Evolutionary conservation across 139 green algal species (phyloP).

Genomic region (Volvox reticuliferus): DNA sequence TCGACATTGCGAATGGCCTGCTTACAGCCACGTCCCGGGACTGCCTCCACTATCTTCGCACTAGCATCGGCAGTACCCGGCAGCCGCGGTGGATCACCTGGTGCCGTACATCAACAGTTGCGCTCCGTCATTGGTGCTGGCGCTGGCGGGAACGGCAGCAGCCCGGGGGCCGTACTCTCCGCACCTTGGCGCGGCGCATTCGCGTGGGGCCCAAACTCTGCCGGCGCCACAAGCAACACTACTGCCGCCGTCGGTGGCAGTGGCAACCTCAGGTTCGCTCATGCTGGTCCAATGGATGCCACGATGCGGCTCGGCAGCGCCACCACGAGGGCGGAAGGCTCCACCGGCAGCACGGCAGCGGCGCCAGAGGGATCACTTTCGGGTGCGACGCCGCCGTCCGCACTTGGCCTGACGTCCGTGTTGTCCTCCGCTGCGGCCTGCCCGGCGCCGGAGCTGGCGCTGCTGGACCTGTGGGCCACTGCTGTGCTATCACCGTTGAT

Average conservation of each 20-base stretch:
- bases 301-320: background rate
- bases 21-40: constrained; percentile 16
- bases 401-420: background rate
- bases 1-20: background rate
- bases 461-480: constrained; percentile 3
- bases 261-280: background rate
- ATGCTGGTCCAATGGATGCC: background rate
- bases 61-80: constrained; percentile 20
- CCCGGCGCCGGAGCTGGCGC: constrained; percentile 3
- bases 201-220: background rate
- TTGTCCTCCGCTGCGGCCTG: background rate
- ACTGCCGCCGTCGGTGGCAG: background rate
- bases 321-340: background rate
- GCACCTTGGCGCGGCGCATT: constrained; percentile 23
- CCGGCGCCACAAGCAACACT: background rate
- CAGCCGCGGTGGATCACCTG: background rate
- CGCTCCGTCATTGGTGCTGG: background rate
- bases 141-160: background rate
- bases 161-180: background rate
- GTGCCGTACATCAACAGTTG: constrained; percentile 32
- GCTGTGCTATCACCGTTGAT: constrained; percentile 5
- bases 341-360: background rate
- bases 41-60: background rate
- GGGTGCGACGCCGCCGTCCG: background rate
- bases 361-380: background rate